A percentile compares a stretch with the other conserved stretches of the same genome.
Conservation (phyloP, 2,329 filamentous ascomycete genomes). For the Verticillium dahliae region DNA sequence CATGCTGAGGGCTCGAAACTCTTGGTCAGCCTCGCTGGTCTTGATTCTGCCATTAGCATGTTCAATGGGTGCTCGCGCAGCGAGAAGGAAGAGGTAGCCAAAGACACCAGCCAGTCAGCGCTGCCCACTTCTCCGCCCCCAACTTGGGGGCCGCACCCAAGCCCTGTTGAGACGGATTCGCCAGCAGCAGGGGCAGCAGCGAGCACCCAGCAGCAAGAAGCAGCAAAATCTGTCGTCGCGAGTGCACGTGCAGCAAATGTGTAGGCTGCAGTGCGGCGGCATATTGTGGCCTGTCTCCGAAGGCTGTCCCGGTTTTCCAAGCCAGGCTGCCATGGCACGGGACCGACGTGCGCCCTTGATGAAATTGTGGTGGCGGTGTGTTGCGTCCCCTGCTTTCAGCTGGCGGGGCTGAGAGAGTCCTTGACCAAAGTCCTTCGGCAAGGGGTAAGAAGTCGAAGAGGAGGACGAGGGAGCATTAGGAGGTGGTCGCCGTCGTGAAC, state of each 20-base stretch:
- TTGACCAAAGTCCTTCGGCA: not conserved
- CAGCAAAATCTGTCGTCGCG: not conserved
- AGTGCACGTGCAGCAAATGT: not conserved
- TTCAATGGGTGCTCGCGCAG: not conserved
- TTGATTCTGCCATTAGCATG: not conserved
- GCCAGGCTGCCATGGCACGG: not conserved
- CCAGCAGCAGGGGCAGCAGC: not conserved
- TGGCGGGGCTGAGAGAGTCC: not conserved
- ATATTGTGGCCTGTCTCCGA: not conserved
- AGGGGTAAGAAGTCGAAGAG: not conserved
- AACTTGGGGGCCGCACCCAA: not conserved
- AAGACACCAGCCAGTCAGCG: not conserved
- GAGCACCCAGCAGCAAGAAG: too few relatives aligned
- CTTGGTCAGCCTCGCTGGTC: not conserved
- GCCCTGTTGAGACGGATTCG: not conserved
- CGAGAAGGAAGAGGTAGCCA: not conserved
- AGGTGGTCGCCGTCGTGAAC: not conserved
- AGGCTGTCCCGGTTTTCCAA: not conserved
- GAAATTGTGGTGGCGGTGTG: not conserved
- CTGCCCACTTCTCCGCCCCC: not conserved
- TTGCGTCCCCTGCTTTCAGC: not conserved
- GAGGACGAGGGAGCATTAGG: not conserved
- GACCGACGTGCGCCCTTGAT: not conserved
- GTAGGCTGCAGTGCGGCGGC: not conserved
- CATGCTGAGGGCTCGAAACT: not conserved